A percentile compares a stretch with the other conserved stretches of the same genome.
Evolutionary conservation across 2,329 filamentous ascomycete species (phyloP).

Genomic region (Talaromyces sp.): DNA sequence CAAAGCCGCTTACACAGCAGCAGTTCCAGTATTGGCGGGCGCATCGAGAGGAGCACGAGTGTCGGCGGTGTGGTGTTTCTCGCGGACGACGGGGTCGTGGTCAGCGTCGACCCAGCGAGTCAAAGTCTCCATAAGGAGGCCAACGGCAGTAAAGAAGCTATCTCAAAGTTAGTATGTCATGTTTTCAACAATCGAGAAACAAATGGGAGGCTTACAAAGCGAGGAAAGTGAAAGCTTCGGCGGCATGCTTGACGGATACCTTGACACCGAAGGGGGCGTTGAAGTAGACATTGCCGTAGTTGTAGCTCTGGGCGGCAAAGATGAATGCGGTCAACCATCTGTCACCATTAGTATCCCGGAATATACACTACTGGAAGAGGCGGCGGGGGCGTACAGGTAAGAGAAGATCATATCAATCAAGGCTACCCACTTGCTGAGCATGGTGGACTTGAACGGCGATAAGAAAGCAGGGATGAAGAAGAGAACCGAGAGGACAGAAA

Average conservation of each 20-base stretch:
- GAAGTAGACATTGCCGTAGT: conserved; percentile 28
- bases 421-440: conserved; percentile 38
- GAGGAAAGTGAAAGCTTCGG: conserved; percentile 45
- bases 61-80: conserved; percentile 24
- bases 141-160: conserved; percentile 43
- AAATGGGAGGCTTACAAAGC: conserved; percentile 41
- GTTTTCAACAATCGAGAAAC: too few relatives aligned
- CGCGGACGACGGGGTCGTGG: conserved; percentile 20
- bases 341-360: background rate
- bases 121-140: conserved; percentile 37
- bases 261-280: conserved; percentile 31
- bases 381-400: conserved; percentile 36
- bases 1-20: background rate
- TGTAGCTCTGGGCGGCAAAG: conserved; percentile 47
- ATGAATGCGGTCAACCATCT: conserved; percentile 50
- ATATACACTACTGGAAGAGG: conserved; percentile 2
- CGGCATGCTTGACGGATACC: conserved; percentile 40
- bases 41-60: conserved; percentile 20
- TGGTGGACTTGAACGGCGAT: conserved; percentile 38
- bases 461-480: conserved; percentile 44
- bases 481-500: conserved; percentile 38
- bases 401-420: conserved; percentile 45
- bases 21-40: conserved; percentile 9
- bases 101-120: conserved; percentile 34
- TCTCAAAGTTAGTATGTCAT: background rate